Base-by-base conservation (phyloP, 192 early-diverging fungal species). In the Helicostylum pulchrum region DNA sequence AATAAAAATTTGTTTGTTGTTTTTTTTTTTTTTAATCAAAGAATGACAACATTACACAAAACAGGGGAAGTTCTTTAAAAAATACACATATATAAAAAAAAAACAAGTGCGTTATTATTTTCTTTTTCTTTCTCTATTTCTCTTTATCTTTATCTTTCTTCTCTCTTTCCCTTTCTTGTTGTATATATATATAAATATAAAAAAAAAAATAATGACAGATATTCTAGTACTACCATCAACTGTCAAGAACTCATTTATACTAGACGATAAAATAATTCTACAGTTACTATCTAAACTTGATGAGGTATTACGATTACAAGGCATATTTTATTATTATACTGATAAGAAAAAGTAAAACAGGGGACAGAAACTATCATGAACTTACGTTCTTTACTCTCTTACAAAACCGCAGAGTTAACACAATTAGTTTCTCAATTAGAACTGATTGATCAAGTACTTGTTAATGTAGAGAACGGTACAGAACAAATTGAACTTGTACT, bases 311-410 rank as follows among this genome's bases (percentile, higher is more conserved):
- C 26, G 7, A 39, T 19, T 3, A 14, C 30, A 39, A 10, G 14
- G 8, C 7, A 9, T 43, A 23, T 11, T 17, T 21, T 9, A 48
- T 14, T 49, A 0, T 23, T 57, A 26, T 9, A 39, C 36, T 26
- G 45, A 50, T 12, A 19, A 43, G 26, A 59, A 9, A 43, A 19
- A 51, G 30, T 45, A 9, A 14, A 20, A 26, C 56, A 72, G 71
- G 71, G 65, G 2, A 52, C 54, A 45, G 65, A 72, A 42, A 72
- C 71, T 3, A 67, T 72, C 36, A 51, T 64, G 19, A 72, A 72
- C 46, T 34, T 72, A 15, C 60, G 61, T 14, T 62, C 61, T 14
- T 58, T 72, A 21, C 57, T 72, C 10, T 63, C 53, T 7, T 44
- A 62, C 9, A 72, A 72, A 39, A 72, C 71, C 5, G 61, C 54